A percentile compares a stretch with the other conserved stretches of the same genome.
Conservation (phyloP, 352 stramenopile species). For the Globisporangium perplexum region DNA sequence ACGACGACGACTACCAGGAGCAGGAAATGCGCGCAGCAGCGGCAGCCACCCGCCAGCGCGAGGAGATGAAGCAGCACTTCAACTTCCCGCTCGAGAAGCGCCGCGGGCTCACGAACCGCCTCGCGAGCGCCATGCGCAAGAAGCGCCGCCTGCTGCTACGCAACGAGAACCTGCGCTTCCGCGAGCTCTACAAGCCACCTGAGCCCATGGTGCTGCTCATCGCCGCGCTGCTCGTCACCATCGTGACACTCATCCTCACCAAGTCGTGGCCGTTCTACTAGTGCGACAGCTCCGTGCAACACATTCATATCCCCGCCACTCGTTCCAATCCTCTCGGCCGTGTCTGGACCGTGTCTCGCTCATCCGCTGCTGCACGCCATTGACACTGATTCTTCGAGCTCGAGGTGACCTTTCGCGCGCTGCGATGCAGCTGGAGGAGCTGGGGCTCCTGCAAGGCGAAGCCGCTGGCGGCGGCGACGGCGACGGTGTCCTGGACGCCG, state of each 20-base stretch:
- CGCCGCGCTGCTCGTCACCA: slow-evolving; percentile 38
- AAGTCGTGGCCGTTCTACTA: slow-evolving; percentile 80
- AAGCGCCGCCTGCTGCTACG: slow-evolving; percentile 59
- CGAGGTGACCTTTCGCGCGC: slow-evolving; percentile 1
- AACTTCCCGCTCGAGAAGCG: slow-evolving; percentile 40
- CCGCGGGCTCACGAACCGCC: slow-evolving; percentile 26
- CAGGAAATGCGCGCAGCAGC: slow-evolving; percentile 25
- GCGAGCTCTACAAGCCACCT: slow-evolving; percentile 61
- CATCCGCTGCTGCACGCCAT: neutral
- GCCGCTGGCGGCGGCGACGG: slow-evolving; percentile 5
- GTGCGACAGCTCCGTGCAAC: too few species aligned
- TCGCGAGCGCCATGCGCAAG: slow-evolving; percentile 42
- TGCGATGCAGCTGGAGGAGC: slow-evolving; percentile 31
- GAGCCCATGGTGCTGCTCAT: slow-evolving; percentile 63
- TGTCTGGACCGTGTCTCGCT: too few species aligned
- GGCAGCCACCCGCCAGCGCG: slow-evolving; percentile 20
- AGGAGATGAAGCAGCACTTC: slow-evolving; percentile 40
- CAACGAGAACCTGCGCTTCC: slow-evolving; percentile 75
- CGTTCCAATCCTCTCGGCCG: too few species aligned
- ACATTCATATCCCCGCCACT: too few species aligned
- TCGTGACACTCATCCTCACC: slow-evolving; percentile 65
- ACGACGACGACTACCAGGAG: slow-evolving; percentile 25
- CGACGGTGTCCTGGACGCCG: slow-evolving; percentile 35
- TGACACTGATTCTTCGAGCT: neutral
- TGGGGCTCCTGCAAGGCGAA: slow-evolving; percentile 21